Evolutionary conservation across 345 rosid genomes (phyloP), one percentile per base, ranked within the genome.

Genomic region (Schrenkiella parvula): DNA sequence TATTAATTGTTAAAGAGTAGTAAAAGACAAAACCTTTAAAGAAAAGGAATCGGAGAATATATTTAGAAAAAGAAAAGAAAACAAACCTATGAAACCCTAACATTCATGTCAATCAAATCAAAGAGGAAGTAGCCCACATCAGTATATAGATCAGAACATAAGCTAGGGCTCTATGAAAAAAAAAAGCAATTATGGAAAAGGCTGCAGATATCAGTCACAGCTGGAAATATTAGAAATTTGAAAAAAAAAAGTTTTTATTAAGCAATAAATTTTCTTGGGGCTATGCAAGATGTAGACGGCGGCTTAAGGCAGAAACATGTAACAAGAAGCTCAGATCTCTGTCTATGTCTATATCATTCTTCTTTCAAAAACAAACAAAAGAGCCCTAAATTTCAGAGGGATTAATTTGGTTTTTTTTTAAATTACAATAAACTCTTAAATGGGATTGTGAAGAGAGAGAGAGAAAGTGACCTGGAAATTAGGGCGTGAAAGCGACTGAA

Each of bases 401-500:
- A 12, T 32, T 14, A n/a, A n/a, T 21, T 42, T 53, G 17, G 14
- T 22, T 18, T 23, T 35, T 34, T 22, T 31, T 23, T 1, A 23
- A 22, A 12, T 64, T 35, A 46, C 39, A 57, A 63, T 10, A 71
- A 82, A 79, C 46, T 80, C 86, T 82, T 77, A 73, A 66, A 66
- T 66, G 71, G 58, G 55, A 64, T 34, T 54, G 63, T 53, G 42
- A 52, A 39, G 55, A 52, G 55, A 81, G 59, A 19, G 70, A 70
- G 15, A 18, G 56, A 46, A 47, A 42, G n/a, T 63, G 75, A 89
- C 95, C 92, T 85, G 95, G 77, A 77, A 73, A 69, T 87, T 83
- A 82, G 84, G 96, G 83, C 88, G 82, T 68, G 92, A 81, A 71
- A 83, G 82, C 54, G 96, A 88, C 89, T 89, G 98, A 73, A 88